Evolutionary conservation across 371 early-diverging fungal genomes (phyloP).

Genomic region (Mucor lusitanicus): DNA sequence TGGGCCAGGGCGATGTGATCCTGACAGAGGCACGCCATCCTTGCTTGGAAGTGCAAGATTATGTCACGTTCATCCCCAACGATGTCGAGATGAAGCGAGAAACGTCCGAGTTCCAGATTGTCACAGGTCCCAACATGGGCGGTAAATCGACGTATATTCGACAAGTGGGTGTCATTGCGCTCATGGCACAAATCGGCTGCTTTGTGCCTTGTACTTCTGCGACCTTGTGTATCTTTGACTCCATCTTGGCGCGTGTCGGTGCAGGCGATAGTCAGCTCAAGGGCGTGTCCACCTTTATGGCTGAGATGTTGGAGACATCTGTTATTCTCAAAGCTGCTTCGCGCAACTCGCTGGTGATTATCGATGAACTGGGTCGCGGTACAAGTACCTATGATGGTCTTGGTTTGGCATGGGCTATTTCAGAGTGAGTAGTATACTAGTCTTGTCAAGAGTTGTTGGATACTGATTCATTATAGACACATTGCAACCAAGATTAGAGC

Average conservation of each 20-base stretch:
- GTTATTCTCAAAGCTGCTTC: constrained; percentile 88
- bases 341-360: constrained; percentile 88
- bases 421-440: constrained; percentile 83
- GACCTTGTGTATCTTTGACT: constrained; percentile 82
- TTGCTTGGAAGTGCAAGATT: constrained; percentile 93
- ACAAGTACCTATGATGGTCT: constrained; percentile 99
- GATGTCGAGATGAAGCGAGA: constrained; percentile 77
- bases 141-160: constrained; percentile 97
- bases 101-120: constrained; percentile 70
- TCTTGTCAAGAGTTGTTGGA: too few species aligned
- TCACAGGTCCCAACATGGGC: constrained; percentile 97
- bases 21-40: constrained; percentile 86
- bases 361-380: constrained; percentile 99
- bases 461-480: constrained; percentile 69
- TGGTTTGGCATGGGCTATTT: constrained; percentile 96
- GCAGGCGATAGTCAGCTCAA: constrained; percentile 95
- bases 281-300: constrained; percentile 99
- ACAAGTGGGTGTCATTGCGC: constrained; percentile 90
- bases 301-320: constrained; percentile 99
- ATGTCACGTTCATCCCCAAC: constrained; percentile 92
- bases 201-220: constrained; percentile 95
- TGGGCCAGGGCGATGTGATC: constrained; percentile 64
- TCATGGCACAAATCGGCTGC: constrained; percentile 98
- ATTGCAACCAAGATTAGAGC: constrained; percentile 79
- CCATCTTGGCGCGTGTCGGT: constrained; percentile 95